phyloP scores from a whole-genome alignment of 2,329 filamentous ascomycete species.

The Tolypocladium paradoxum region DNA sequence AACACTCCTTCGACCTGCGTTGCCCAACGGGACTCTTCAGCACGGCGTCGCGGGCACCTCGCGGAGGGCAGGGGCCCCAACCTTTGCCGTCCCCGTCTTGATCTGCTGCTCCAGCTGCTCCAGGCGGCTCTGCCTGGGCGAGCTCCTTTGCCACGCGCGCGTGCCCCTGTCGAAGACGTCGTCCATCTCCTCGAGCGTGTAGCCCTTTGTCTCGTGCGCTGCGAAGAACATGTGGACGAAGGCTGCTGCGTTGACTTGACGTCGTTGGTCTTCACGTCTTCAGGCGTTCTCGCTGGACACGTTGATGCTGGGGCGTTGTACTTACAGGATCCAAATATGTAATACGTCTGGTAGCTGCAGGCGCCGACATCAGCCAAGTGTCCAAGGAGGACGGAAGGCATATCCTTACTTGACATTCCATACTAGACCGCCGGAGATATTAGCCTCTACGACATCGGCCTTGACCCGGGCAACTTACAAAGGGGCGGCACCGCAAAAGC shows the following conservation, averaged over 20 bases:
- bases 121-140: slow-evolving; percentile 29
- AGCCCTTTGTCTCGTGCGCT: slow-evolving; percentile 57
- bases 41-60: too few species aligned
- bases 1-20: too few species aligned
- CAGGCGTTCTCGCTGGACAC: too few species aligned
- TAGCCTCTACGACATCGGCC: too few species aligned
- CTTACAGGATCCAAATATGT: slow-evolving; percentile 57
- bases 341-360: slow-evolving; percentile 48
- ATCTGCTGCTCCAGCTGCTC: slow-evolving; percentile 37
- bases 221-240: slow-evolving; percentile 57
- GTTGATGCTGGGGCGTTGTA: not conserved
- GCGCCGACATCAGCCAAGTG: not conserved
- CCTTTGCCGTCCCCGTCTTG: slow-evolving; percentile 12
- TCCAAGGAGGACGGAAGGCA: not conserved
- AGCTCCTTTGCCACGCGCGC: slow-evolving; percentile 44
- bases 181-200: slow-evolving; percentile 68
- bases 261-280: not conserved
- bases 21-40: too few species aligned
- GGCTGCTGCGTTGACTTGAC: slow-evolving; percentile 48
- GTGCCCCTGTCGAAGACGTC: slow-evolving; percentile 54
- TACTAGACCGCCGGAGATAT: slow-evolving; percentile 6
- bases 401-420: slow-evolving; percentile 36
- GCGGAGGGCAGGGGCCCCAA: too few species aligned
- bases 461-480: slow-evolving; percentile 27
- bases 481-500: slow-evolving; percentile 27